Percentiles rank a stretch among this genome's conserved stretches.
Evolutionary conservation across 2,329 filamentous ascomycete genomes (phyloP).

Genomic region (Balansia obtecta): DNA sequence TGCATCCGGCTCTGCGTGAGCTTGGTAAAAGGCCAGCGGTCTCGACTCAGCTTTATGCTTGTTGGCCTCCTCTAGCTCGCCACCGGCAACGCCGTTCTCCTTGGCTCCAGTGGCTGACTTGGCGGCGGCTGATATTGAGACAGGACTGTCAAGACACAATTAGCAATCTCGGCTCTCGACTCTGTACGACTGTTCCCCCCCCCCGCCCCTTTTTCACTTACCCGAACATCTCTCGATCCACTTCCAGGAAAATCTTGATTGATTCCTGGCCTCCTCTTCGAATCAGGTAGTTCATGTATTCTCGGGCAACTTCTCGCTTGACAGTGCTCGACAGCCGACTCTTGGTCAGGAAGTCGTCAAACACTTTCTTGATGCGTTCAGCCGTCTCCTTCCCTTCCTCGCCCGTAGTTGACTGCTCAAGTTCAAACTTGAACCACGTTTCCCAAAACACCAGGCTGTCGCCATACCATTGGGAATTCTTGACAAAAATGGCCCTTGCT

Average conservation of each 20-base stretch:
- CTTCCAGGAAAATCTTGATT: slow-evolving; percentile 71
- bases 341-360: slow-evolving; percentile 61
- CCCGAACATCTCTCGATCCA: slow-evolving; percentile 85
- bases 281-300: slow-evolving; percentile 75
- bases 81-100: slow-evolving; percentile 30
- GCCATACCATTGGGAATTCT: slow-evolving; percentile 71
- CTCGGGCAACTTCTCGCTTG: slow-evolving; percentile 63
- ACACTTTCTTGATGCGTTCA: slow-evolving; percentile 67
- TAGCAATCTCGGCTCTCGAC: not conserved
- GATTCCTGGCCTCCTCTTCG: slow-evolving; percentile 70
- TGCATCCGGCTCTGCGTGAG: slow-evolving; percentile 32
- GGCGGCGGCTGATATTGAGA: slow-evolving; percentile 11
- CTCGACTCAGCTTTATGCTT: slow-evolving; percentile 37
- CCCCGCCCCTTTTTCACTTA: too few relatives aligned
- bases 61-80: slow-evolving; percentile 39
- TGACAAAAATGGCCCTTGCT: slow-evolving; percentile 70
- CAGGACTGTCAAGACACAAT: slow-evolving; percentile 10
- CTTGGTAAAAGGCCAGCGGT: slow-evolving; percentile 41
- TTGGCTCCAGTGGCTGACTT: slow-evolving; percentile 19
- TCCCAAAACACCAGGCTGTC: slow-evolving; percentile 86
- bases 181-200: not conserved
- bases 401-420: slow-evolving; percentile 61
- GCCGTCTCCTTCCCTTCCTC: slow-evolving; percentile 54
- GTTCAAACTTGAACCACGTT: slow-evolving; percentile 78
- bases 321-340: slow-evolving; percentile 54